Base-by-base conservation (phyloP, 2,329 filamentous ascomycete genomes). In the Fusarium mundagurra region DNA sequence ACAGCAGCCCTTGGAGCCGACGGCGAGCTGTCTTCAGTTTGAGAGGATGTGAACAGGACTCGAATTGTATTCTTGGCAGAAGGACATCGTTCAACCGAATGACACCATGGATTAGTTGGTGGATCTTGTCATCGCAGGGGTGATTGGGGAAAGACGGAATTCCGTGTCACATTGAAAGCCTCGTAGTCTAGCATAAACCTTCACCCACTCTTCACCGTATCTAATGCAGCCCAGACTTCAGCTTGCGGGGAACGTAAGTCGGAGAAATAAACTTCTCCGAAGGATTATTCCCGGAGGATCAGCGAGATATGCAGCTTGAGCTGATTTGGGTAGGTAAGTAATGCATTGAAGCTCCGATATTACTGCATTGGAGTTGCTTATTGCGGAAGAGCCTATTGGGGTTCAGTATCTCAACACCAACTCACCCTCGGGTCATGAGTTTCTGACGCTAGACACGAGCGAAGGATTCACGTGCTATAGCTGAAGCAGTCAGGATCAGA, bases 11-110 rank as follows among this genome's bases (percentile, higher is more conserved):
- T 31, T 18, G 24, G 4, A 5, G 16, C 20, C 5, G 3, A 43
- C 12, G 16, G 2, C 8, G 3, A 31, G 34, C 3, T 4, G 0
- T 14, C 24, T n/a, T 13, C 20, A 14, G 3, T 2, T 20, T 6
- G 3, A 8, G 7, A 54, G 13, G 2, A 0, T 9, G 7, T 13
- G 4, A 2, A 3, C 18, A 29, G 24, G 2, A 17, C 3, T n/a
- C 2, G 3, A 9, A 11, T 5, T 3, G 7, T 10, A 5, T 5
- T 12, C 8, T 13, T 5, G 4, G 3, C 5, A 17, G 38, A 5
- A 18, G 4, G 16, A 5, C 18, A 14, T 3, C 3, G 11, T 13
- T 13, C 6, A 0, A 12, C 22, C 1, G n/a, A 13, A 6, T 5
- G 8, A 18, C 3, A 20, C 22, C 24, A 34, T 24, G 0, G 11